Conservation (phyloP, 305 asterid genomes). For the Euphrasia arctica region DNA sequence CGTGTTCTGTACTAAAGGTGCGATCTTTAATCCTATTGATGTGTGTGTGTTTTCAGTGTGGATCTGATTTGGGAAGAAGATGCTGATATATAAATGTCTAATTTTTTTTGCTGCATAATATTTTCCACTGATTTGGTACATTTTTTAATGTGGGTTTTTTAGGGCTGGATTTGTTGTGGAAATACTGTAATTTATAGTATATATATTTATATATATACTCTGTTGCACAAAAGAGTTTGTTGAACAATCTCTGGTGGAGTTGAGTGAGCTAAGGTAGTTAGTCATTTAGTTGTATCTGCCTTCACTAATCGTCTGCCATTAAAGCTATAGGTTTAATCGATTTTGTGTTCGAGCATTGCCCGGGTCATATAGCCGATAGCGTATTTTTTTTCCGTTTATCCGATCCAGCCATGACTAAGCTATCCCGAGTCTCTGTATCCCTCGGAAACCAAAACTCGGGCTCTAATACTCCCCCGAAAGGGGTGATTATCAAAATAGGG, state of each 20-base stretch:
- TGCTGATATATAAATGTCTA: not conserved
- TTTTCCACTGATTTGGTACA: not conserved
- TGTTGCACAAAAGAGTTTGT: not conserved
- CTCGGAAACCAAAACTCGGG: slow-evolving; percentile 30
- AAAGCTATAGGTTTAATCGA: not conserved
- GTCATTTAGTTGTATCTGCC: not conserved
- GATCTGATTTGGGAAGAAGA: not conserved
- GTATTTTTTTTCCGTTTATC: too few species aligned
- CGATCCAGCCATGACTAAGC: slow-evolving; percentile 39
- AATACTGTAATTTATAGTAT: too few species aligned
- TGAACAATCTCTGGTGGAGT: slow-evolving; percentile 19
- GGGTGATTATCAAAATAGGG: slow-evolving; percentile 28
- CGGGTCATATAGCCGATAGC: not conserved
- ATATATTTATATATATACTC: not conserved
- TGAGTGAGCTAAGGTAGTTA: not conserved
- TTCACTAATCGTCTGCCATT: too few species aligned
- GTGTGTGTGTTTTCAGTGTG: slow-evolving; percentile 1
- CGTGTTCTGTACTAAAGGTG: not conserved
- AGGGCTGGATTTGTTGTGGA: not conserved
- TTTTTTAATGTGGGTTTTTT: not conserved
- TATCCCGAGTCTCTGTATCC: slow-evolving; percentile 25
- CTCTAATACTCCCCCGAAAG: slow-evolving; percentile 32
- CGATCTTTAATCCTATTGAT: not conserved
- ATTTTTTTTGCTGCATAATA: not conserved
- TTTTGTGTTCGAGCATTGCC: not conserved